Evolutionary conservation across 495 filamentous ascomycete species (phyloP).

Genomic region (Staphylotrichum tortipilum): DNA sequence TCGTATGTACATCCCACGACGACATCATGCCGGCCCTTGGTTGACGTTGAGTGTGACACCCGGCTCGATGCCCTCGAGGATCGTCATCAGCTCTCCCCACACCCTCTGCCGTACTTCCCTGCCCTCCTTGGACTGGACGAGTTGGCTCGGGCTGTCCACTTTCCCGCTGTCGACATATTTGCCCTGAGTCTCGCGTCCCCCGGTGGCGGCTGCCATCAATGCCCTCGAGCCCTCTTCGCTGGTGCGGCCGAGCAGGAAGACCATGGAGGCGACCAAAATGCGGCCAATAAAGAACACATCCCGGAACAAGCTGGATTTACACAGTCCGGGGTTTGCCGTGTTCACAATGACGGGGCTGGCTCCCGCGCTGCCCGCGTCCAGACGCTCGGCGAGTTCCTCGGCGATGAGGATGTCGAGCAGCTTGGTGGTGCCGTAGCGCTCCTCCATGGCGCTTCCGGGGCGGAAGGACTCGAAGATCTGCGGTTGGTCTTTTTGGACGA

Average conservation of each 20-base stretch:
- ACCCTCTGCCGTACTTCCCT: constrained; percentile 19
- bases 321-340: constrained; percentile 45
- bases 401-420: constrained; percentile 42
- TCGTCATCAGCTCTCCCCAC: constrained; percentile 23
- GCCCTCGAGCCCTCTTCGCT: constrained; percentile 43
- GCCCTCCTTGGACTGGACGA: constrained; percentile 22
- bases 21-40: not conserved
- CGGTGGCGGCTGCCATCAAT: constrained; percentile 31
- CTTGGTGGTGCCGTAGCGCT: constrained; percentile 43
- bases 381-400: constrained; percentile 35
- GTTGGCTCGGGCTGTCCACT: constrained; percentile 11
- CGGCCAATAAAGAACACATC: constrained; percentile 18
- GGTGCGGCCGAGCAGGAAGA: constrained; percentile 29
- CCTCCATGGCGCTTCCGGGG: constrained; percentile 7
- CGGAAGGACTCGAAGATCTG: constrained; percentile 21
- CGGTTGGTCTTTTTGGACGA: constrained; percentile 9
- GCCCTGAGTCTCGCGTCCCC: constrained; percentile 39
- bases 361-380: constrained; percentile 7
- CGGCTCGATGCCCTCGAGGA: constrained; percentile 25
- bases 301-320: constrained; percentile 35
- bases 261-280: constrained; percentile 17
- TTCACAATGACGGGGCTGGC: constrained; percentile 43
- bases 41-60: constrained; percentile 18
- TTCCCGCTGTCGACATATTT: constrained; percentile 32
- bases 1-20: not conserved